Percentiles rank a stretch among this genome's conserved stretches.
Evolutionary conservation across 345 rosid species (phyloP).

Genomic region (Aurinia saxatilis): DNA sequence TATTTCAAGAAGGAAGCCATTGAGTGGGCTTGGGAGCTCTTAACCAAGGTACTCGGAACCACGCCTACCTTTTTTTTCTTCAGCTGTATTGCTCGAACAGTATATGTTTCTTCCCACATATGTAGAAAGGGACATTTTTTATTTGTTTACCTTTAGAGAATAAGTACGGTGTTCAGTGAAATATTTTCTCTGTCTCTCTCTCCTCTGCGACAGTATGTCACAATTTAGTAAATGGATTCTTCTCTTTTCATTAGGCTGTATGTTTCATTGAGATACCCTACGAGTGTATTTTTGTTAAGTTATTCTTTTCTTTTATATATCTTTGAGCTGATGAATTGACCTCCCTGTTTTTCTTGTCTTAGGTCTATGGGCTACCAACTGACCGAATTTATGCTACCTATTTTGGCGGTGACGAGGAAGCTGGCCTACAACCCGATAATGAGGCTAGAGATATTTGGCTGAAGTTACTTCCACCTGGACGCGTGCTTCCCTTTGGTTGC

Average conservation of each 20-base stretch:
- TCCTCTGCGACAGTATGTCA: not conserved
- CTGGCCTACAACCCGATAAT: constrained; percentile 78
- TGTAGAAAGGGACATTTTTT: not conserved
- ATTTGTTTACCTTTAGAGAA: not conserved
- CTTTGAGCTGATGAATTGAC: not conserved
- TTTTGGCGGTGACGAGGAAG: constrained; percentile 93
- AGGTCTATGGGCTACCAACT: constrained; percentile 72
- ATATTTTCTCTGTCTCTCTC: not conserved
- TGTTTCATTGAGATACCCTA: not conserved
- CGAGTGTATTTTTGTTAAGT: no score
- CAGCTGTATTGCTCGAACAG: not conserved
- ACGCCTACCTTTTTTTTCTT: not conserved
- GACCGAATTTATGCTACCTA: constrained; percentile 91
- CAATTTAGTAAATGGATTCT: not conserved
- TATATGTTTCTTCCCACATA: not conserved
- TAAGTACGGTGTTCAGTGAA: not conserved
- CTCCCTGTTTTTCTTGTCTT: constrained; percentile 6
- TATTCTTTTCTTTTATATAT: no score
- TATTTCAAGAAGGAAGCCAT: constrained; percentile 94
- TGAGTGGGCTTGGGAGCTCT: constrained; percentile 96
- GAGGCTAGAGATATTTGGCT: constrained; percentile 91
- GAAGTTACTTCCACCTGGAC: constrained; percentile 63
- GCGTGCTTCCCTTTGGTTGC: constrained; percentile 89
- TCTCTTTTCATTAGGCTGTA: not conserved
- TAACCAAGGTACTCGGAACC: constrained; percentile 45